These are phyloP conservation scores for Heimioporus sp. DNA, from an alignment of 768 basidiomycete species.

Conservation along the genomic window DNA sequence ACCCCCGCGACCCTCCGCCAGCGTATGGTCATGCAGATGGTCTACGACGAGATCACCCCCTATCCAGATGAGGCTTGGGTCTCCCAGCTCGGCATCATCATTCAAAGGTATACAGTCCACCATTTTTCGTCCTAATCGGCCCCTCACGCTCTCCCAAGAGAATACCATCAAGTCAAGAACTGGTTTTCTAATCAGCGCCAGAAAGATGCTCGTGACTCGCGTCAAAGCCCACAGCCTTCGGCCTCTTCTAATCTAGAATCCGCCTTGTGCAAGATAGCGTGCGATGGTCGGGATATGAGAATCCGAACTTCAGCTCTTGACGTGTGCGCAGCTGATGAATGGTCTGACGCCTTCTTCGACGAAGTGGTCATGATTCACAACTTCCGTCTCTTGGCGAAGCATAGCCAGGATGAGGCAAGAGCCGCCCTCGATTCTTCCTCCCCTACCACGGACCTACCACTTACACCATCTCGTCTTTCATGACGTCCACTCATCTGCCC, in stretches of 20 bases:
- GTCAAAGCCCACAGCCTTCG: conserved; percentile 34
- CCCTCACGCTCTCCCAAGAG: conserved; percentile 32
- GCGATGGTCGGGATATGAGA: conserved; percentile 42
- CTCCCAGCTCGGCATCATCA: conserved; percentile 54
- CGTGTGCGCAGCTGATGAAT: conserved; percentile 42
- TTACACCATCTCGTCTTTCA: conserved; percentile 16
- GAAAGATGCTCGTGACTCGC: conserved; percentile 39
- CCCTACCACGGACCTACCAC: conserved; percentile 23
- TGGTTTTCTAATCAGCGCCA: conserved; percentile 69
- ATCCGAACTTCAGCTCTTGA: conserved; percentile 48
- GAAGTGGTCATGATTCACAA: conserved; percentile 60
- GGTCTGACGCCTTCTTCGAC: conserved; percentile 63
- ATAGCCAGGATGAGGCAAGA: conserved; percentile 36
- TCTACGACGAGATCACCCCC: conserved; percentile 64
- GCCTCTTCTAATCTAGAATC: conserved; percentile 34
- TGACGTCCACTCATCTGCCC: conserved; percentile 21
- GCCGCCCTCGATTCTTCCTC: conserved; percentile 23
- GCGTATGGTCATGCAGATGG: conserved; percentile 57
- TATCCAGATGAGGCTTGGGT: conserved; percentile 65
- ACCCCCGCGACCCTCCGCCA: conserved; percentile 56
- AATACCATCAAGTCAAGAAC: conserved; percentile 61
- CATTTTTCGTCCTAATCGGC: background rate
- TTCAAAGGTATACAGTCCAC: conserved; percentile 43
- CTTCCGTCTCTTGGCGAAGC: conserved; percentile 39
- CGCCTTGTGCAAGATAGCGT: conserved; percentile 33